These are phyloP conservation scores for Amaranthus hypochondriacus DNA, from an alignment of 148 eudicot genomes.

Conservation along the genomic window DNA sequence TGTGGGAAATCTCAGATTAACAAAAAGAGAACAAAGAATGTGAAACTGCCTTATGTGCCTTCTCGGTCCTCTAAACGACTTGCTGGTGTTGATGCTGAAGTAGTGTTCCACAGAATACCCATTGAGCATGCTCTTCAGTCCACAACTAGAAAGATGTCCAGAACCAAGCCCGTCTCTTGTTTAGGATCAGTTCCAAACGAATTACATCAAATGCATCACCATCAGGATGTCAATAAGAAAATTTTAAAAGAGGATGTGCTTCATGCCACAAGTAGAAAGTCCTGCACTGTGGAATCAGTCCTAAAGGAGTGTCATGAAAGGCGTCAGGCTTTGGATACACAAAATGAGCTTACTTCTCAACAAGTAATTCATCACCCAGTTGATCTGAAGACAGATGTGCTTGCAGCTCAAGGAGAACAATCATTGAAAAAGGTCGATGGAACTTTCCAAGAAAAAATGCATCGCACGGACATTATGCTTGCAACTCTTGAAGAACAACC, in stretches of 20 bases:
- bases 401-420: not conserved
- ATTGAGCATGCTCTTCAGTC: conserved; percentile 35
- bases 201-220: not conserved
- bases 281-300: conserved; percentile 8
- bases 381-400: not conserved
- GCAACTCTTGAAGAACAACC: not conserved
- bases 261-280: conserved; percentile 30
- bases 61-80: conserved; percentile 56
- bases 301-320: conserved; percentile 8
- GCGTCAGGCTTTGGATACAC: conserved; percentile 5
- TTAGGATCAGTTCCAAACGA: conserved; percentile 10
- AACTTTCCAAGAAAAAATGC: not conserved
- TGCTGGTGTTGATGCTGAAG: conserved; percentile 36
- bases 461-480: not conserved
- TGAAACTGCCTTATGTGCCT: conserved; percentile 18
- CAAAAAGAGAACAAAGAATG: conserved; percentile 38
- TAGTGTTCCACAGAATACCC: conserved; percentile 19
- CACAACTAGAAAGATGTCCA: conserved; percentile 22
- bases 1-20: conserved; percentile 19
- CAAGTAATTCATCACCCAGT: not conserved
- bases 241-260: conserved; percentile 21
- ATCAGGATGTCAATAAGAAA: conserved; percentile 1
- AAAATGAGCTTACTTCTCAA: conserved; percentile 13
- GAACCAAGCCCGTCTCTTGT: conserved; percentile 11
- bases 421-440: not conserved